Conservation (phyloP, 345 rosid species). For the Syzygium aqueum region DNA sequence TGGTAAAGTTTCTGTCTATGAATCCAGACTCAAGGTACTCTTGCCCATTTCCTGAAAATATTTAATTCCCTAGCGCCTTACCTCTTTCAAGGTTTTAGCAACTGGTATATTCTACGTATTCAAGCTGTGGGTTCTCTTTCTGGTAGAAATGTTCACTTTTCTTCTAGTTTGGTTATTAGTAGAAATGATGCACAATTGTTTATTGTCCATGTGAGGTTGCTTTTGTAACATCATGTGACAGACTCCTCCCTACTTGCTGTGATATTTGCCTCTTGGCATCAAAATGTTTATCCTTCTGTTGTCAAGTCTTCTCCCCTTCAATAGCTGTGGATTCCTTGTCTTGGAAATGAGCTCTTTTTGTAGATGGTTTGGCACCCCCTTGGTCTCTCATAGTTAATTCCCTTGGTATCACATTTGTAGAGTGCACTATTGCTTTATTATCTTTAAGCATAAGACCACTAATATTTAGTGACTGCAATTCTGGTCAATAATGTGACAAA, state of each 20-base stretch:
- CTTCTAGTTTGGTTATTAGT: not conserved
- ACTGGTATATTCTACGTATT: not conserved
- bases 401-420: not conserved
- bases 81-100: not conserved
- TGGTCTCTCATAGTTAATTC: not conserved
- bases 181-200: not conserved
- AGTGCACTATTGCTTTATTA: not conserved
- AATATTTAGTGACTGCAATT: not conserved
- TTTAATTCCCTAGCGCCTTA: not conserved
- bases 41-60: not conserved
- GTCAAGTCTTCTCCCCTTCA: not conserved
- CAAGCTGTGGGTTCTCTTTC: not conserved
- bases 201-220: not conserved
- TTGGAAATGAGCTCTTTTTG: not conserved
- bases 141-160: not conserved
- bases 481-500: not conserved
- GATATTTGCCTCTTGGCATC: not conserved
- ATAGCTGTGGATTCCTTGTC: not conserved
- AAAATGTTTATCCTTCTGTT: not conserved
- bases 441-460: not conserved
- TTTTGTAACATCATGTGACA: not conserved
- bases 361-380: not conserved
- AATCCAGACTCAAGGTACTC: conserved; percentile 74
- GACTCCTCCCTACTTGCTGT: not conserved
- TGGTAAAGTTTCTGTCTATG: conserved; percentile 79